A percentile compares a stretch with the other conserved stretches of the same genome.
phyloP scores from a whole-genome alignment of 2,329 filamentous ascomycete genomes.

The Furcasterigmium sp. region DNA sequence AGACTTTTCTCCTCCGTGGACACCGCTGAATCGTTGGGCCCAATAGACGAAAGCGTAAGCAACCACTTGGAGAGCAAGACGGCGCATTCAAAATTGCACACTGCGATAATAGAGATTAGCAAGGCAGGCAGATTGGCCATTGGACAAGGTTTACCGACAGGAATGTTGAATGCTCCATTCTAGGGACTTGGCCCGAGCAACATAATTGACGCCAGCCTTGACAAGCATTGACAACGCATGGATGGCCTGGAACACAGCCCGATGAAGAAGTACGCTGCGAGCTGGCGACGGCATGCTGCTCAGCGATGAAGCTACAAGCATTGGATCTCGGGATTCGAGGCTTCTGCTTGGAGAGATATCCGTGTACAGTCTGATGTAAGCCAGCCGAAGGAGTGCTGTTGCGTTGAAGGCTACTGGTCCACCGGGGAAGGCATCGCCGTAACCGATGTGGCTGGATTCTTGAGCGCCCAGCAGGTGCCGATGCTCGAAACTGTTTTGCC shows the following conservation, averaged over 20 bases:
- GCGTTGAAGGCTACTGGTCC: slow-evolving; percentile 64
- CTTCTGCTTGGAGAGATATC: slow-evolving; percentile 58
- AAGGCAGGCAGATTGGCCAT: neutral
- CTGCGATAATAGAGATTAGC: slow-evolving; percentile 27
- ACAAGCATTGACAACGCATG: slow-evolving; percentile 65
- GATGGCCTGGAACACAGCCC: slow-evolving; percentile 62
- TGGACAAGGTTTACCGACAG: slow-evolving; percentile 31
- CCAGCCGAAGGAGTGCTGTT: slow-evolving; percentile 53
- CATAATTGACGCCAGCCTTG: slow-evolving; percentile 57
- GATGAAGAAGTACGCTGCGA: slow-evolving; percentile 53
- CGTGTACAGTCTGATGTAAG: slow-evolving; percentile 61
- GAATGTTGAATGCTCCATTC: slow-evolving; percentile 62
- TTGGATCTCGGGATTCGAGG: slow-evolving; percentile 60
- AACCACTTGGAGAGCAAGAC: slow-evolving; percentile 58
- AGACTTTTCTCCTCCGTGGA: slow-evolving; percentile 49
- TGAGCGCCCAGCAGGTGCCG: slow-evolving; percentile 45
- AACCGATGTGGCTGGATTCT: slow-evolving; percentile 39
- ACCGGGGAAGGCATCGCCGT: slow-evolving; percentile 45
- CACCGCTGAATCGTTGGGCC: slow-evolving; percentile 41
- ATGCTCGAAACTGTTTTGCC: slow-evolving; percentile 55
- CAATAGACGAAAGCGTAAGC: slow-evolving; percentile 47
- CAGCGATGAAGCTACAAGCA: slow-evolving; percentile 56
- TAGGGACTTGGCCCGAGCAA: slow-evolving; percentile 54
- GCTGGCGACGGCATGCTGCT: slow-evolving; percentile 52
- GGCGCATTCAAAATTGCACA: slow-evolving; percentile 59